Conservation (phyloP, 2,329 filamentous ascomycete species). For the Penicillium sp. region DNA sequence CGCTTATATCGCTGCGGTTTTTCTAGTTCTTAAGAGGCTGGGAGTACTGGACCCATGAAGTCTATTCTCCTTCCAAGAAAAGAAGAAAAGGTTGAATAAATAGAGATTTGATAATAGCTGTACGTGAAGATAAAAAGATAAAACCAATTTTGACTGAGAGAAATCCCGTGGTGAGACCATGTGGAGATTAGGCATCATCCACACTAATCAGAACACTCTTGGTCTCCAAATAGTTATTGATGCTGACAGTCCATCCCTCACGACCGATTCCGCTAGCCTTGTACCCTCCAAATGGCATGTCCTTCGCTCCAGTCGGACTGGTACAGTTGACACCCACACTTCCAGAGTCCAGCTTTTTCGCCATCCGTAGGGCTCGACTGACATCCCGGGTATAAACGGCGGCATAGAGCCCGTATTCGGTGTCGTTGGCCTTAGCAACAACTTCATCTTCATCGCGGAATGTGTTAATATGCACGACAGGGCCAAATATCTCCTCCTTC, state of each 20-base stretch:
- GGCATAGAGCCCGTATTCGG: slow-evolving; percentile 73
- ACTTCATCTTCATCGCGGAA: slow-evolving; percentile 76
- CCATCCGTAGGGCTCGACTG: slow-evolving; percentile 76
- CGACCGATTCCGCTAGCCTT: slow-evolving; percentile 21
- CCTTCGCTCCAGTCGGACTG: slow-evolving; percentile 65
- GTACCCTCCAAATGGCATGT: slow-evolving; percentile 48
- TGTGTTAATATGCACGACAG: slow-evolving; percentile 72
- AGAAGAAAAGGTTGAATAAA: no score
- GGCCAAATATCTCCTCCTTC: slow-evolving; percentile 80
- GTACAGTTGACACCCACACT: slow-evolving; percentile 65
- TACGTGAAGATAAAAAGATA: no score
- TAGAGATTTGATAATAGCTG: no score
- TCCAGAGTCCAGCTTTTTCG: slow-evolving; percentile 69
- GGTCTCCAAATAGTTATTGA: slow-evolving; percentile 18
- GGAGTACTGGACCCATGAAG: no score
- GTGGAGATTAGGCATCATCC: slow-evolving; percentile 12
- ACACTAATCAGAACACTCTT: slow-evolving; percentile 18
- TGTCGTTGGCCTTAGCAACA: slow-evolving; percentile 71
- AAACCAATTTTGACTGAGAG: no score
- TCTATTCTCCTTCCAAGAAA: no score
- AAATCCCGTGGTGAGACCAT: no score
- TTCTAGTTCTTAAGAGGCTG: no score
- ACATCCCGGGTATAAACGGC: slow-evolving; percentile 76
- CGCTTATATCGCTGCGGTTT: no score
- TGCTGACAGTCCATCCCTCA: slow-evolving; percentile 18